Base-by-base conservation (phyloP, 768 basidiomycete genomes). In the Podaxis sp. region DNA sequence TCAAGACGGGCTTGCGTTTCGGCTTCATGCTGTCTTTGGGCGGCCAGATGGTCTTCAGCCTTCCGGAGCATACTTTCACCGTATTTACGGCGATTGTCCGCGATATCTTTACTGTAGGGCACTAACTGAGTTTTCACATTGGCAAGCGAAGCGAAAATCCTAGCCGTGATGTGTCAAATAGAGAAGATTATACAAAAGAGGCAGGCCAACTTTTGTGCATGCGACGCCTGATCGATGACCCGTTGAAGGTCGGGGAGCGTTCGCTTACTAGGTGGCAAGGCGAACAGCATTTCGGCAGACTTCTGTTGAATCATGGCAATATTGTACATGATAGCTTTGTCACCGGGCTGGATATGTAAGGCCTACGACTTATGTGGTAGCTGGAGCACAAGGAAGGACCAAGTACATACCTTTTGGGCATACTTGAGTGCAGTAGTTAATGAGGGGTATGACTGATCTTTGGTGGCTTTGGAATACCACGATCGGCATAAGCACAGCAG, bases 261-360 rank as follows among this genome's bases (percentile, higher is more conserved):
- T 18, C 96, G 88, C 70, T 94, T 93, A 27, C 85, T 77, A 1
- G 88, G 82, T 0, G 81, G 79, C 25, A 95, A 74, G 1, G 85
- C 80, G 64, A 94, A 88, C 25, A 98, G 75, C 75, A 98, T 81
- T 71, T 98, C 96, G 0, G 93, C 91, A 0, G 91, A 88, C 73
- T 98, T 98, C 71, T 99, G 97, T 72, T 95, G 89, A 36, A 98
- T 94, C 90, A 99, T 95, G 57, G 96, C 95, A 67, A 98, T 92
- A 72, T 99, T 98, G 75, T 95, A 98, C 46, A 93, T 62, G 54
- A 90, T 86, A 2, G 93, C 91, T 69, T 95, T 95, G 76, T 99
- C 97, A 58, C 79, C 82, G 0, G 95, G 94, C 64, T 90, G 87
- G 5, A 94, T 73, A 64, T 92, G 89, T 14, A 90, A 77, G 1